Conservation (phyloP, 306 rosid species). For the Cajanus cajan region DNA sequence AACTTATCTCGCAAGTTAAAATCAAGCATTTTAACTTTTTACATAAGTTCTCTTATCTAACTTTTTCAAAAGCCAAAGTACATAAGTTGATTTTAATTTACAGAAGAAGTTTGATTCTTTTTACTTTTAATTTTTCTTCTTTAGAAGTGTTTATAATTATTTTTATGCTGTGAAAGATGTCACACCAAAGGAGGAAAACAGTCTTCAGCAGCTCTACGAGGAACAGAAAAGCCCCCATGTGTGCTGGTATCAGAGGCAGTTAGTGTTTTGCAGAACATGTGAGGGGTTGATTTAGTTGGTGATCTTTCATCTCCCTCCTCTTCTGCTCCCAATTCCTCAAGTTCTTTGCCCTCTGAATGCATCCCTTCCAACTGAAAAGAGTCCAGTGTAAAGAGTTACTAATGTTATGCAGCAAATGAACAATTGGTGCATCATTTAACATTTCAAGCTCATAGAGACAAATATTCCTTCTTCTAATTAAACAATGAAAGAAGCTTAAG, state of each 20-base stretch:
- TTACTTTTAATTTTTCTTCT: neutral
- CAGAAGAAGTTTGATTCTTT: neutral
- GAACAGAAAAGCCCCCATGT: slow-evolving; percentile 98
- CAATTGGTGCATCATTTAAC: slow-evolving; percentile 21
- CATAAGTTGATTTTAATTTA: neutral
- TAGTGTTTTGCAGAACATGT: slow-evolving; percentile 97
- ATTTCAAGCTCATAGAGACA: slow-evolving; percentile 14
- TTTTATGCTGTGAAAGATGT: slow-evolving; percentile 14
- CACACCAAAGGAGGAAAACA: slow-evolving; percentile 95
- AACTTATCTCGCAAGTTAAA: neutral
- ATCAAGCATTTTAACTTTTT: neutral
- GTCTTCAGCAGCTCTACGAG: slow-evolving; percentile 98
- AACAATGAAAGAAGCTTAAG: slow-evolving; percentile 20
- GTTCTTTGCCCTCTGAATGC: slow-evolving; percentile 62
- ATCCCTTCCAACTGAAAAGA: slow-evolving; percentile 50
- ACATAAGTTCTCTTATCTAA: neutral
- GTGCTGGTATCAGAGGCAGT: slow-evolving; percentile 99
- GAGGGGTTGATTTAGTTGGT: slow-evolving; percentile 86
- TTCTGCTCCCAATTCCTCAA: slow-evolving; percentile 64
- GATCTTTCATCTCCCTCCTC: slow-evolving; percentile 71
- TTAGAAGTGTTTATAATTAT: neutral
- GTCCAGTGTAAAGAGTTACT: slow-evolving; percentile 13
- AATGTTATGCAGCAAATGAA: neutral
- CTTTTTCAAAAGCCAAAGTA: neutral
- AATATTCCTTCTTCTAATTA: slow-evolving; percentile 10